phyloP scores from a whole-genome alignment of 208 protist genomes.

The Leishmania mexicana region DNA sequence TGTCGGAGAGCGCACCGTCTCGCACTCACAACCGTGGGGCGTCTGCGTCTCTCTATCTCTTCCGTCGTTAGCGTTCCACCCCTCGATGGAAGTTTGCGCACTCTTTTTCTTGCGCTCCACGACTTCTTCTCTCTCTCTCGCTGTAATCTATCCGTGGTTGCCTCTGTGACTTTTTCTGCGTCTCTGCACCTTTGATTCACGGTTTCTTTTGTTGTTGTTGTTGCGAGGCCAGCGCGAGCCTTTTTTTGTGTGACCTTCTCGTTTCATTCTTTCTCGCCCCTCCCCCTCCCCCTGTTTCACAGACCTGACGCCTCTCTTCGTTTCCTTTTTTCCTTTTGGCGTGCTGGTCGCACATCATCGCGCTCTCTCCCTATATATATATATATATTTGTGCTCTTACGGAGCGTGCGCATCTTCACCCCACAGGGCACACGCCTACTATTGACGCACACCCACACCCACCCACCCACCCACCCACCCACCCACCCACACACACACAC shows the following conservation, averaged over 20 bases:
- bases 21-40: not conserved
- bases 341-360: not conserved
- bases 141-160: not conserved
- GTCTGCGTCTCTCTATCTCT: not conserved
- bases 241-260: not conserved
- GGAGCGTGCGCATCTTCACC: not conserved
- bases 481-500: not conserved
- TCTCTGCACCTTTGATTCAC: not conserved
- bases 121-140: not conserved
- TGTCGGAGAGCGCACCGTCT: not conserved
- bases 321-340: not conserved
- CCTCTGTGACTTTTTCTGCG: not conserved
- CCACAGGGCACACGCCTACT: not conserved
- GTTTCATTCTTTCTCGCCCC: not conserved
- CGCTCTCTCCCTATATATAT: too few species aligned
- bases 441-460: not conserved
- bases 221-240: not conserved
- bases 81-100: not conserved
- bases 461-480: not conserved
- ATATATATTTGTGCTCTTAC: not conserved
- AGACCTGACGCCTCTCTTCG: not conserved
- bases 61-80: too few species aligned
- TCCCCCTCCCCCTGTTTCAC: not conserved
- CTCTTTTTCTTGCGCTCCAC: constrained; percentile 6
- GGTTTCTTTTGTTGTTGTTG: not conserved